Evolutionary conservation across 139 green algal genomes (phyloP), one percentile per base, ranked within the genome.

Genomic region (Chlamydomonas schloesseri): DNA sequence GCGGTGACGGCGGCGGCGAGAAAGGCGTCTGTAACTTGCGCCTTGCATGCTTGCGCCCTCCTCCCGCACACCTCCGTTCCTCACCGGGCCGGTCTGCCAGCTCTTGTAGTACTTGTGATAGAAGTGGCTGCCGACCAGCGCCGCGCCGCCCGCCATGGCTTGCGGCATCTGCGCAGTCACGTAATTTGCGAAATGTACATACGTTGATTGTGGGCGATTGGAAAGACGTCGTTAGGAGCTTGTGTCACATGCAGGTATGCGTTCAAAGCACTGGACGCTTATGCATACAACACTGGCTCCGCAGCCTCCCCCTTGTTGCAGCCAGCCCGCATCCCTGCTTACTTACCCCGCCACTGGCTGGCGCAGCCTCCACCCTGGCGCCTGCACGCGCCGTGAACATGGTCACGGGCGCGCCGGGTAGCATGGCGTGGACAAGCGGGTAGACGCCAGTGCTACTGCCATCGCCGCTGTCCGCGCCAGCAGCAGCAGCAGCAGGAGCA

Each of bases 371-470:
- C 57, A 91, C 84, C 13, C 70, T 15, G 3, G 88, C 79, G 0
- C 78, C 88, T 58, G 72, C 36, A 24, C 88, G 82, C 60, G 83
- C 88, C 13, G 53, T 84, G 47, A 85, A 83, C 31, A 82, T 18
- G 11, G 73, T 91, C 34, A 91, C 55, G 17, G 67, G 69, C 34
- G 68, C 46, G 26, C 88, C 73, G 1, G 68, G 33, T 37, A 83
- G n/a, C 42, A 88, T 57, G 31, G 78, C 88, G 70, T 91, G 88
- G n/a, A 84, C 86, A 29, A 91, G 71, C 26, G 81, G 83, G 79
- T 88, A 91, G 33, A 77, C 10, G 28, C 88, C 88, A 29, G 6
- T 50, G 42, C 42, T 8, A 8, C 42, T 2, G 28, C 88, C 88
- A 29, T 50, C 42, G 58, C 23, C 74, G 67, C 67, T 29, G 31